Base-by-base conservation (phyloP, 371 early-diverging fungal genomes). In the Syncephalis plumigaleata region DNA sequence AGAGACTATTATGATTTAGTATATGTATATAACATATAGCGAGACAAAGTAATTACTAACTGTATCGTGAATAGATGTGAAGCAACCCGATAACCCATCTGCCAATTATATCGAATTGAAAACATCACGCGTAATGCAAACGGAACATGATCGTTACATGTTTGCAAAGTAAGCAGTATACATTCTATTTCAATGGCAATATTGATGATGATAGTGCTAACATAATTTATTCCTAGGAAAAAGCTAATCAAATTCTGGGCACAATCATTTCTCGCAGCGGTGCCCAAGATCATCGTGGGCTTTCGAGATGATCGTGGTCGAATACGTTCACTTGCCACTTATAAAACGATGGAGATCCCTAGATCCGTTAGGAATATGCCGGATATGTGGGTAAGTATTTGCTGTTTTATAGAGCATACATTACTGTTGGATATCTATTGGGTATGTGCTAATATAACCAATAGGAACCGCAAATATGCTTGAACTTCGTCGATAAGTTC, bases 211-310 rank as follows among this genome's bases (percentile, higher is more conserved):
- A n/a, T n/a, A n/a, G n/a, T 39, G 4, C 40, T 50, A 47, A 24
- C 44, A 22, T 15, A 42, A 36, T 11, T 22, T 22, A 11, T 43
- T n/a, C n/a, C 46, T 60, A 77, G 85, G 25, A 70, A 66, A 59
- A 94, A 94, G 57, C 65, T 94, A 46, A 50, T 90, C 1, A 82
- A 82, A 52, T 81, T 85, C 47, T 94, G 90, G 85, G 84, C 87
- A 3, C 92, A 94, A 60, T 91, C 89, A 3, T 92, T 82, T 60
- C 61, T 94, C 3, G 80, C 87, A 1, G 95, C 91, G 1, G 74
- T 90, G 3, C 87, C 85, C 0, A 65, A 60, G 2, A 68, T 91
- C 9, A 70, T 87, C 27, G 71, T 88, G 27, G 95, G 91, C 0
- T 94, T 80, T 55, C 74, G 92, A 42, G 81, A 87, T 53, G 78